Base-by-base conservation (phyloP, 2,329 filamentous ascomycete species). In the Hypoxylon sp. region DNA sequence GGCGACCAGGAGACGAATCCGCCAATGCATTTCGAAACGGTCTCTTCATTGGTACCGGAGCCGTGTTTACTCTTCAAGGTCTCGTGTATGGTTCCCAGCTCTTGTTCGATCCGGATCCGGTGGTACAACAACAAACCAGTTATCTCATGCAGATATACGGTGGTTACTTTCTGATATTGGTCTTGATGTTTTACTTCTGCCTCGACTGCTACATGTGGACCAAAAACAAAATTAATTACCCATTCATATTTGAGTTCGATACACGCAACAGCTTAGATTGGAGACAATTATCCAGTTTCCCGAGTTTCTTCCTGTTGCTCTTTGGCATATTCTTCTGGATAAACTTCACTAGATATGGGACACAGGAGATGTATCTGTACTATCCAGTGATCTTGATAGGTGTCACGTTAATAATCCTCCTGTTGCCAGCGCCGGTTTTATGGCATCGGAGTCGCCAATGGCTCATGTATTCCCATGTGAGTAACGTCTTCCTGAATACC, bases 241-340 rank as follows among this genome's bases (percentile, higher is more conserved):
- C 90, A 56, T 97, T 97, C 77, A 93, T 98, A 70, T 99, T 99
- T 74, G 95, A 99, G 79, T 95, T 97, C 74, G 94, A 98, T 80
- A 89, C 90, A 56, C 85, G 94, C 60, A 89, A 95, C 75, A 87
- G 90, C 67, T 81, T 98, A 26, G 92, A 98, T 77, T 99, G 94
- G 93, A 89, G 92, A 70, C 89, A 97, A 75, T 82, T 97, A 28
- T 84, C 91, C 6, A 91, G 95, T 83, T 89, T 98, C 66, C 94
- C 95, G 2, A 91, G 91, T 70, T 89, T 96, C 75, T 93, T 96
- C 74, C 80, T 93, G 4, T 86, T 97, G 50, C 75, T 93, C 4
- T 82, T 94, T 39, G 94, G 94, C 0, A 74, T 98, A 13, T 88
- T 91, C 73, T 85, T 97, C 77, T 97, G 93, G 91, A 80, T 97